phyloP scores from a whole-genome alignment of 2,329 filamentous ascomycete genomes.

The Alternaria viburni region DNA sequence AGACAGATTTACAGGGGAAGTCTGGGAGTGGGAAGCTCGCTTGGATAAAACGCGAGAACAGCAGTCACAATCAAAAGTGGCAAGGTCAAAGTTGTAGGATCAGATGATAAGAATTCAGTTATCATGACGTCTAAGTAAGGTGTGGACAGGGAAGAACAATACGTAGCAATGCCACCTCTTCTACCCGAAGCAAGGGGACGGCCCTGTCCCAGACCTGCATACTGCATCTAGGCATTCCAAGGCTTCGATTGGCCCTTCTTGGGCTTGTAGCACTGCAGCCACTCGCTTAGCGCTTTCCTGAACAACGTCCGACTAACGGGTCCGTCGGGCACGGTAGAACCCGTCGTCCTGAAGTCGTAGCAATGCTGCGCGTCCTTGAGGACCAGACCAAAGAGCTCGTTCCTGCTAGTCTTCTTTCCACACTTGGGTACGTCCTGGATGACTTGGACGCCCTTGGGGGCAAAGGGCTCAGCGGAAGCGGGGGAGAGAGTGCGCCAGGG shows the following conservation, averaged over 20 bases:
- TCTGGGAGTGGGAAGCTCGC: slow-evolving; percentile 46
- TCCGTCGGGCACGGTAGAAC: slow-evolving; percentile 35
- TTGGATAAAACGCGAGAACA: background rate
- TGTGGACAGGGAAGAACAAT: background rate
- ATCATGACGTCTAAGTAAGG: background rate
- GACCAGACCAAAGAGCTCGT: slow-evolving; percentile 57
- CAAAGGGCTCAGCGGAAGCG: slow-evolving; percentile 50
- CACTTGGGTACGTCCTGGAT: slow-evolving; percentile 37
- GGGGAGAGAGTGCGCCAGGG: slow-evolving; percentile 59
- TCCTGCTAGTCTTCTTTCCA: slow-evolving; percentile 42
- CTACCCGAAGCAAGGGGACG: background rate
- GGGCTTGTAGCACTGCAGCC: slow-evolving; percentile 54
- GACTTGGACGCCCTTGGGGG: slow-evolving; percentile 39
- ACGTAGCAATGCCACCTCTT: background rate
- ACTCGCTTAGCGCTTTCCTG: slow-evolving; percentile 51
- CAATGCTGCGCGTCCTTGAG: slow-evolving; percentile 56
- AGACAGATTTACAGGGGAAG: slow-evolving; percentile 42
- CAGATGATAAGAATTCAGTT: background rate
- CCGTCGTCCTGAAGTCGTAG: slow-evolving; percentile 53
- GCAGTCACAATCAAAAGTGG: background rate
- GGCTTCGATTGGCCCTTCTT: slow-evolving; percentile 13
- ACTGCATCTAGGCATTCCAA: slow-evolving; percentile 2
- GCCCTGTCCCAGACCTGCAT: background rate
- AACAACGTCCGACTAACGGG: slow-evolving; percentile 48
- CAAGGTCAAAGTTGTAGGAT: background rate